These are phyloP conservation scores for Cryptococcus sp. DNA, from an alignment of 1,284 basidiomycete genomes.

Conservation along the genomic window DNA sequence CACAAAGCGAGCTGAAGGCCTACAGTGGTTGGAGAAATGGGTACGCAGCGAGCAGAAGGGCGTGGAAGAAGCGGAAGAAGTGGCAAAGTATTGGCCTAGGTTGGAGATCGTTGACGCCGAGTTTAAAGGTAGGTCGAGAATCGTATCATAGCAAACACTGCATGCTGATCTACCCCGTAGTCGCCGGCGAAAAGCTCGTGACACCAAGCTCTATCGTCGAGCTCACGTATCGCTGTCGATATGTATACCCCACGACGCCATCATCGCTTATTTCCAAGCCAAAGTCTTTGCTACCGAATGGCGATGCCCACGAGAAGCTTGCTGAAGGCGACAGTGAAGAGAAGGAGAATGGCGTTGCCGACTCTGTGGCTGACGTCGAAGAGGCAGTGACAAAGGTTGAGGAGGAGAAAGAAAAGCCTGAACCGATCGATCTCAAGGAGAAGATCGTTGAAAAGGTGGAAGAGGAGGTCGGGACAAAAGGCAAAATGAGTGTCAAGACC, in stretches of 20 bases:
- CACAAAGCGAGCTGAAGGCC: constrained; percentile 58
- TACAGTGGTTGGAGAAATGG: constrained; percentile 56
- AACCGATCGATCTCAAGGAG: constrained; percentile 46
- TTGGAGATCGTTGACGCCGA: constrained; percentile 79
- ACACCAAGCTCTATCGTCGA: constrained; percentile 88
- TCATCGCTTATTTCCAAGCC: constrained; percentile 10
- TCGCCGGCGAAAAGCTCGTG: constrained; percentile 85
- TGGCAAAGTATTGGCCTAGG: constrained; percentile 70
- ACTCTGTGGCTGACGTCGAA: constrained; percentile 31
- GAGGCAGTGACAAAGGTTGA: constrained; percentile 21
- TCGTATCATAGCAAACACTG: neutral
- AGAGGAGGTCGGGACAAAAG: constrained; percentile 61
- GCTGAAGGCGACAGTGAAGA: neutral
- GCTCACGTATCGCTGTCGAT: constrained; percentile 69
- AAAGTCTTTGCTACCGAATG: constrained; percentile 16
- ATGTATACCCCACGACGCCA: constrained; percentile 34
- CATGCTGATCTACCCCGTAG: constrained; percentile 54
- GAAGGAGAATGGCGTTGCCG: constrained; percentile 12
- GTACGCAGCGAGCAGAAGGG: constrained; percentile 57
- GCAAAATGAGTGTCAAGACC: constrained; percentile 54
- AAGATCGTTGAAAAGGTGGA: constrained; percentile 55
- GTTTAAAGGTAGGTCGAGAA: constrained; percentile 71
- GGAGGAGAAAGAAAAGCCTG: constrained; percentile 15
- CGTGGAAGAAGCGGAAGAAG: constrained; percentile 65
- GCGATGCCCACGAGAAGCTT: constrained; percentile 8